These are phyloP conservation scores for baker's yeast (Saccharomyces cerevisiae) DNA, from an alignment of 805 yeast species.

Conservation along the genomic window DNA sequence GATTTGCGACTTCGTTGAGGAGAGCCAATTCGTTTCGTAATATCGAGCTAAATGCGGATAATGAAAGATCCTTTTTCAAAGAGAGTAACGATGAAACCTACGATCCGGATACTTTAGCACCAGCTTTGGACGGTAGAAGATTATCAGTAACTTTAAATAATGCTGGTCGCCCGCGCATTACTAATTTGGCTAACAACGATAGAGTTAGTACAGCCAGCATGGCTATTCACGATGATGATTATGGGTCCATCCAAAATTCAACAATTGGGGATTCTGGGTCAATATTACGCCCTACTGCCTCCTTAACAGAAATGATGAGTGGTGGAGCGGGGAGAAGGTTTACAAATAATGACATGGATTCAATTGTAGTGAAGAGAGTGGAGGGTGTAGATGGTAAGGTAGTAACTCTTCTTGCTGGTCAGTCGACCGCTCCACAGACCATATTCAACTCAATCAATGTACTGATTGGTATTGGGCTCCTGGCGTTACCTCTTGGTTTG, in stretches of 20 bases:
- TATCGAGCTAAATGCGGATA: constrained; percentile 35
- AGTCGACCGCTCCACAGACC: constrained; percentile 73
- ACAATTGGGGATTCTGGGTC: constrained; percentile 28
- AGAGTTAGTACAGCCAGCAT: constrained; percentile 14
- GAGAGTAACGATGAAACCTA: constrained; percentile 53
- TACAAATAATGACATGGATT: constrained; percentile 35
- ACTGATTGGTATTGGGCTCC: constrained; percentile 65
- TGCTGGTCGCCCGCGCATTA: constrained; percentile 12
- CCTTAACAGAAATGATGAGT: constrained; percentile 37
- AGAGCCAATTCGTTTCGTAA: constrained; percentile 71
- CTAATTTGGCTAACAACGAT: constrained; percentile 17
- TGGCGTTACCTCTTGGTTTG: constrained; percentile 65
- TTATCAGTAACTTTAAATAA: constrained; percentile 44
- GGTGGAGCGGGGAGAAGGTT: constrained; percentile 33
- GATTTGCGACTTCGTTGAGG: constrained; percentile 70
- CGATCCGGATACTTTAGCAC: constrained; percentile 63
- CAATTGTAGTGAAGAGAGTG: constrained; percentile 49
- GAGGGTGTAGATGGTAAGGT: constrained; percentile 66
- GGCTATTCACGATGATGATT: constrained; percentile 34
- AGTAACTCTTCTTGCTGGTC: constrained; percentile 68
- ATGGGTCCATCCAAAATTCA: constrained; percentile 28
- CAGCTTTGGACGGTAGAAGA: constrained; percentile 55
- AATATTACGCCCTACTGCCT: constrained; percentile 32
- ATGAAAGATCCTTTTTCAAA: constrained; percentile 53
- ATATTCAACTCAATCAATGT: constrained; percentile 71